A percentile compares a stretch with the other conserved stretches of the same genome.
phyloP scores from a whole-genome alignment of 352 stramenopile species.

The Pythium aquatile region DNA sequence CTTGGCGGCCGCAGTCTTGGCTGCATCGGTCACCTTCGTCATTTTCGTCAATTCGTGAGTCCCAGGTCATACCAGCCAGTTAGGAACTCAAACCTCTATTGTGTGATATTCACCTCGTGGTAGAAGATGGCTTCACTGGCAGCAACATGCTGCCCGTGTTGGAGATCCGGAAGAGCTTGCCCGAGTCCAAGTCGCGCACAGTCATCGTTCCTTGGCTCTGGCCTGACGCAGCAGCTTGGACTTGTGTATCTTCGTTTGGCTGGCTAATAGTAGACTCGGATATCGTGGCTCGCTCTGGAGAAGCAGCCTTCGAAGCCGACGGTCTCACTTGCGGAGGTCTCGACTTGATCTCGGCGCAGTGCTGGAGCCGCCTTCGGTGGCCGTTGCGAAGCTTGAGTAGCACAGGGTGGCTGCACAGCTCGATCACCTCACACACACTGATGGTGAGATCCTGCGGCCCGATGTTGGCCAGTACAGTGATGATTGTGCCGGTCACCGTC shows the following conservation, averaged over 20 bases:
- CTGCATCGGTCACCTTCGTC: background rate
- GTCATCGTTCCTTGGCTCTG: conserved; percentile 37
- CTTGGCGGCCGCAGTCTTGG: conserved; percentile 6
- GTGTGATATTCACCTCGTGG: conserved; percentile 15
- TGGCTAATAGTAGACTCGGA: background rate
- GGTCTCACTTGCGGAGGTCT: conserved; percentile 16
- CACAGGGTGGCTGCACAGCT: conserved; percentile 71
- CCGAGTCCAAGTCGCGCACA: conserved; percentile 67
- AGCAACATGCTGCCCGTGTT: conserved; percentile 57
- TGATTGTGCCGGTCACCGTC: conserved; percentile 62
- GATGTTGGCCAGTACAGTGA: conserved; percentile 46
- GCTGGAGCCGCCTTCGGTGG: conserved; percentile 60
- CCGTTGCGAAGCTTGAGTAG: conserved; percentile 76
- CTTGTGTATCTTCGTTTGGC: background rate
- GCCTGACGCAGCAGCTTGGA: background rate
- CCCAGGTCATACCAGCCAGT: background rate
- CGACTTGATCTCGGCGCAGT: conserved; percentile 29
- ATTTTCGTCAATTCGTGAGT: background rate
- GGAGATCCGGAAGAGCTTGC: conserved; percentile 71
- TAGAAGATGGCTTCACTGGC: conserved; percentile 32
- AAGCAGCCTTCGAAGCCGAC: conserved; percentile 25
- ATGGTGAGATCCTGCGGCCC: conserved; percentile 61
- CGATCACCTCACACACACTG: conserved; percentile 79
- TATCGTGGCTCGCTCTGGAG: background rate
- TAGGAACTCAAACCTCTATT: conserved; percentile 15